A percentile compares a stretch with the other conserved stretches of the same genome.
Evolutionary conservation across 352 stramenopile genomes (phyloP).

Genomic region (Pythium scleroteichum): DNA sequence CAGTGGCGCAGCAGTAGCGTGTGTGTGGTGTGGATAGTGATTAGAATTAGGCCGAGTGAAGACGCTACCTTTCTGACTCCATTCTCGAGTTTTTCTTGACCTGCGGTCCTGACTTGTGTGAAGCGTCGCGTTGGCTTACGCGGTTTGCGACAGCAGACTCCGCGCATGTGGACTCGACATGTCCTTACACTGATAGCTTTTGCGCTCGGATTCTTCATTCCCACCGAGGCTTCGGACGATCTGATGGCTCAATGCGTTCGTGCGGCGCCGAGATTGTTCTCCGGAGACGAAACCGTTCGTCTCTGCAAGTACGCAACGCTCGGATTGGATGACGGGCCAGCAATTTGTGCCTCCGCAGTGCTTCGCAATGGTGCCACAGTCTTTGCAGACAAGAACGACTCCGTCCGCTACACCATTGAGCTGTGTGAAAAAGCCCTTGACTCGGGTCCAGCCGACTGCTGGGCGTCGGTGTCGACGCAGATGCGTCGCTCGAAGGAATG

Average conservation of each 20-base stretch:
- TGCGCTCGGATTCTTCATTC: neutral
- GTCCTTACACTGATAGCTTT: neutral
- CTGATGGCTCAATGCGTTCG: conserved; percentile 4
- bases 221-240: neutral
- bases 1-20: conserved; percentile 29
- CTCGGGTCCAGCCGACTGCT: conserved; percentile 44
- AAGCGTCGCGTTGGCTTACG: too few species aligned
- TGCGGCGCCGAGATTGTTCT: conserved; percentile 1
- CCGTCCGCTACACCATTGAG: neutral
- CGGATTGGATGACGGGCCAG: conserved; percentile 15
- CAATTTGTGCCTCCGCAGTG: conserved; percentile 2
- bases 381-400: neutral
- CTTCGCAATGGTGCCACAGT: neutral
- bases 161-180: too few species aligned
- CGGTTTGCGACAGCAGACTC: too few species aligned
- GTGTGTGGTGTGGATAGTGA: conserved; percentile 32
- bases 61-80: too few species aligned
- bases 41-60: conserved; percentile 13
- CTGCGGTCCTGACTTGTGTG: too few species aligned
- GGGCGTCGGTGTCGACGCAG: conserved; percentile 32
- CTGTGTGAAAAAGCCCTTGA: conserved; percentile 6
- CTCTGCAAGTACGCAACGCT: conserved; percentile 13
- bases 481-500: conserved; percentile 25
- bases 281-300: neutral
- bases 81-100: too few species aligned